Evolutionary conservation across 2,329 filamentous ascomycete species (phyloP), one percentile per base, ranked within the genome.

Genomic region (Knoxdaviesia capensis): DNA sequence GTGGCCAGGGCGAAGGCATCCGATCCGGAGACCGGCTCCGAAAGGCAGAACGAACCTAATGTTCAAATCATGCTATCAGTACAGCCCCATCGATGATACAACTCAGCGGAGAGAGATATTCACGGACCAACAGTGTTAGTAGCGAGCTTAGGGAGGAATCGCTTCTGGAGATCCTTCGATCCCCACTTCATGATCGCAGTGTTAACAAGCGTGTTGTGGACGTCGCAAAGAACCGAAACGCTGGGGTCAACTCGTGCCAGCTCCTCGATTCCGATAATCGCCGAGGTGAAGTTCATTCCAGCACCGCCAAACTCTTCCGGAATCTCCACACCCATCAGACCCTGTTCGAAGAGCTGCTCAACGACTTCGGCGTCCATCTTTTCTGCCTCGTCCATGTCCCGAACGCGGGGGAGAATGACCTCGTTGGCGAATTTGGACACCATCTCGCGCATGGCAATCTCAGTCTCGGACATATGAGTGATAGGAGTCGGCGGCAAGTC

Each of bases 201-300:
- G 65, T 94, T 94, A 60, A 94, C 88, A 41, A 98, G 69, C 1
- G 90, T 98, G 63, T 98, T 98, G 69, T 98, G 90, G 28, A 98
- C 90, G 59, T 98, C 90, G 44, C 87, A 84, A 66, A 98, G 63
- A 48, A 98, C 90, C 54, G 83, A 88, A 48, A 98, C 90, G 50
- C 83, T 92, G 36, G 90, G 90, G 55, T 98, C 90, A 11, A 93
- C 82, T 44, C 86, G 74, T 1, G 90, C 90, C 46, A 98, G 68
- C 68, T 98, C 90, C 64, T 98, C 90, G 52, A 98, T 98, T 31
- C 84, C 88, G 38, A 98, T 79, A 56, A 98, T 94, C 46, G 87
- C 88, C 1, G 87, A 68, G 1, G 90, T 96, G 63, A 98, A 98
- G 71, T 94, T 94, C 90, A 98, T 96, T 51, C 87, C 90, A 0